Evolutionary conservation across 164 flowering plant genomes (phyloP).

Genomic region (Annona cherimola): DNA sequence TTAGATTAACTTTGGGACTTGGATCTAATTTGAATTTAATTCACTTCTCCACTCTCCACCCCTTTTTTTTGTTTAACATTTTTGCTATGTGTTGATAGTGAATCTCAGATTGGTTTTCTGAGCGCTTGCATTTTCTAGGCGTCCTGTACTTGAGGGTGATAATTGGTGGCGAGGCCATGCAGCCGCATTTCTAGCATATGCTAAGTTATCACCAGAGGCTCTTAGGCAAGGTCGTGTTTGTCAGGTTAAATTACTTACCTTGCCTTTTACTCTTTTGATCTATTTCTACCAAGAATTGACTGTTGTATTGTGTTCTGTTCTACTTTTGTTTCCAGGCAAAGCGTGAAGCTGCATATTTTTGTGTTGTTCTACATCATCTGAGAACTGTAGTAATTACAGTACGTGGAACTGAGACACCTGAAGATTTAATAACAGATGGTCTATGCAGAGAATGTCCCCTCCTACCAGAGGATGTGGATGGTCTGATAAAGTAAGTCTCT

Average conservation of each 20-base stretch:
- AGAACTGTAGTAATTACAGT: slow-evolving; percentile 63
- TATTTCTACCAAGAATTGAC: neutral
- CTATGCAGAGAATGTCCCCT: slow-evolving; percentile 66
- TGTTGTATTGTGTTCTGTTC: neutral
- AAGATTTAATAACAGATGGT: slow-evolving; percentile 86
- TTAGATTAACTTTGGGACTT: no score
- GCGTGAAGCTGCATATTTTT: slow-evolving; percentile 76
- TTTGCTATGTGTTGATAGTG: no score
- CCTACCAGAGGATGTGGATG: slow-evolving; percentile 64
- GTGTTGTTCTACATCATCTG: slow-evolving; percentile 61
- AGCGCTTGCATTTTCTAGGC: slow-evolving; percentile 28
- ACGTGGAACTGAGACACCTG: slow-evolving; percentile 92
- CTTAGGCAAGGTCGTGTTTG: slow-evolving; percentile 72
- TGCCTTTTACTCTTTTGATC: slow-evolving; percentile 1
- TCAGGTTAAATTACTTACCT: slow-evolving; percentile 35
- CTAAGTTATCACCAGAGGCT: slow-evolving; percentile 46
- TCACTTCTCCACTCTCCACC: no score
- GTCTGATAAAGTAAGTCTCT: slow-evolving; percentile 50
- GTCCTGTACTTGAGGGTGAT: slow-evolving; percentile 77
- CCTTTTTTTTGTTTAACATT: no score
- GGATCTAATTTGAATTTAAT: no score
- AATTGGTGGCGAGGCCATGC: slow-evolving; percentile 98
- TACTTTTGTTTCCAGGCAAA: slow-evolving; percentile 34
- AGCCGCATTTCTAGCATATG: slow-evolving; percentile 68
- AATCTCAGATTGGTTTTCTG: slow-evolving; percentile 2